A percentile compares a stretch with the other conserved stretches of the same genome.
Evolutionary conservation across 2,329 filamentous ascomycete genomes (phyloP).

Genomic region (Fusarium praegraminearum): DNA sequence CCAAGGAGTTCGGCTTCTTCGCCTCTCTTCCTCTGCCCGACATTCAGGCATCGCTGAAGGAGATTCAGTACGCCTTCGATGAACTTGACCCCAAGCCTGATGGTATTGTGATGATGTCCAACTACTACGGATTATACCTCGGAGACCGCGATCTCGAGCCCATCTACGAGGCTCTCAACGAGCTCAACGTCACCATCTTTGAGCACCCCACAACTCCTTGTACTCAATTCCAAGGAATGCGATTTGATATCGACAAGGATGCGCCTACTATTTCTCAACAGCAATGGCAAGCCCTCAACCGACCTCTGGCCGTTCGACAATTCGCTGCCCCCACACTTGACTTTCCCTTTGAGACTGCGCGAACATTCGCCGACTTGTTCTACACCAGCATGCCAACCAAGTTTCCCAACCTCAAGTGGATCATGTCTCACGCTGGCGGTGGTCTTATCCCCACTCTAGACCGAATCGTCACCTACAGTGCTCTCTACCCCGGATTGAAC

Average conservation of each 20-base stretch:
- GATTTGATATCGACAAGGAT: constrained; percentile 3
- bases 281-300: constrained; percentile 26
- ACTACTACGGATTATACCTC: constrained; percentile 22
- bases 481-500: constrained; percentile 15
- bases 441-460: constrained; percentile 44
- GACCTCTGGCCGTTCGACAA: constrained; percentile 15
- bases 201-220: constrained; percentile 25
- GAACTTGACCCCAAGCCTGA: constrained; percentile 11
- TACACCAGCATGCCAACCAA: constrained; percentile 37
- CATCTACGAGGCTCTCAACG: neutral
- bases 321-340: constrained; percentile 17
- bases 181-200: constrained; percentile 23
- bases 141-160: constrained; percentile 19
- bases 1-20: constrained; percentile 18
- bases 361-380: constrained; percentile 39
- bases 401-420: constrained; percentile 44
- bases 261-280: constrained; percentile 3
- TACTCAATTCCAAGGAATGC: constrained; percentile 14
- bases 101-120: constrained; percentile 24
- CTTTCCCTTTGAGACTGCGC: constrained; percentile 30
- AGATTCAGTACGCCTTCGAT: neutral
- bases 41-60: constrained; percentile 13
- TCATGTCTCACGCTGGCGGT: constrained; percentile 46
- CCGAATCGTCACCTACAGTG: constrained; percentile 25
- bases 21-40: constrained; percentile 11